These are phyloP conservation scores for Spergularia marina DNA, from an alignment of 148 eudicot genomes.

Conservation along the genomic window DNA sequence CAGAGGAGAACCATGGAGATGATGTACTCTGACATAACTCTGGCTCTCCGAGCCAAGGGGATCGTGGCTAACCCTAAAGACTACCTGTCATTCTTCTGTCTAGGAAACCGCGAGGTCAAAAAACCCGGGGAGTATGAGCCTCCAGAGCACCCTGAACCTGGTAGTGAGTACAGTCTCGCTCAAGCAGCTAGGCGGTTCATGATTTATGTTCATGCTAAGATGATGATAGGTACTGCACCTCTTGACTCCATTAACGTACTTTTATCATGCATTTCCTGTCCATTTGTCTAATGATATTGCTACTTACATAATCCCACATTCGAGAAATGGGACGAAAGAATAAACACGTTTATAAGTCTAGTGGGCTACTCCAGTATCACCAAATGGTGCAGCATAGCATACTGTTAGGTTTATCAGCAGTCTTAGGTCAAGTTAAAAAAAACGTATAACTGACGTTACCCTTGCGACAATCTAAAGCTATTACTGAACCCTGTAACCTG, in stretches of 20 bases:
- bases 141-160: constrained; percentile 34
- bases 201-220: constrained; percentile 59
- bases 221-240: constrained; percentile 47
- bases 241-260: not conserved
- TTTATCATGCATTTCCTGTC: too few species aligned
- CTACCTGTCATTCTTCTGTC: constrained; percentile 47
- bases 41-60: constrained; percentile 43
- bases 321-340: too few species aligned
- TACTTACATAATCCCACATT: too few species aligned
- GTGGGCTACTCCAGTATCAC: too few species aligned
- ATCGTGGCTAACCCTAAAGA: constrained; percentile 39
- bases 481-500: too few species aligned
- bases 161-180: constrained; percentile 36
- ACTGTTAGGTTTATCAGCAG: too few species aligned
- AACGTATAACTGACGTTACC: too few species aligned
- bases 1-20: constrained; percentile 57
- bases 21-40: constrained; percentile 52
- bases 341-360: too few species aligned
- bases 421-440: too few species aligned
- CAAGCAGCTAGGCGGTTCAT: constrained; percentile 44
- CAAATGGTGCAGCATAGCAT: too few species aligned
- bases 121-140: constrained; percentile 42
- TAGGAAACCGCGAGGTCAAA: constrained; percentile 46
- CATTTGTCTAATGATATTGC: too few species aligned
- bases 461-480: too few species aligned